phyloP scores from a whole-genome alignment of 306 rosid genomes.

The Trifolium pratense region DNA sequence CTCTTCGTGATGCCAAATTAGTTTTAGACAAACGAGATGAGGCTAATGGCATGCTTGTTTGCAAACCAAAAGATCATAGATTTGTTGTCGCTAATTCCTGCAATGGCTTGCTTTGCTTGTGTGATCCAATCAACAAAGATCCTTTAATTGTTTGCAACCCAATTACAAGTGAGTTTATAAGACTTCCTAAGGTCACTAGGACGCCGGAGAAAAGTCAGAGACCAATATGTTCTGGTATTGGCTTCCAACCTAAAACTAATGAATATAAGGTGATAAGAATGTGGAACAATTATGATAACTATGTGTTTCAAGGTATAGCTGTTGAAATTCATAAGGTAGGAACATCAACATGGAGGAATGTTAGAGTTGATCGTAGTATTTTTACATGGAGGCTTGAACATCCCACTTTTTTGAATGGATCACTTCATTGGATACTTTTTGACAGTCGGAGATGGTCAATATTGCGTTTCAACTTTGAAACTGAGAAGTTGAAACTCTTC shows the following conservation, averaged over 20 bases:
- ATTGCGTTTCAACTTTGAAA: neutral
- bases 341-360: neutral
- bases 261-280: neutral
- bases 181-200: neutral
- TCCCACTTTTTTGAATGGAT: neutral
- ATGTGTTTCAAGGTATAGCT: neutral
- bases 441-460: neutral
- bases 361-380: neutral
- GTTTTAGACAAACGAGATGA: neutral
- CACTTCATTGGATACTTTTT: neutral
- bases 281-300: neutral
- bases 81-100: neutral
- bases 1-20: neutral
- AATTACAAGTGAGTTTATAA: neutral
- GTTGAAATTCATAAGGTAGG: neutral
- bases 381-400: neutral
- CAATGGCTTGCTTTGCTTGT: neutral
- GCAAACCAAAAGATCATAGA: neutral
- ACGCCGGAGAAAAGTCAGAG: neutral
- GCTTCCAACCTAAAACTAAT: neutral
- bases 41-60: neutral
- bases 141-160: constrained; percentile 1
- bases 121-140: neutral
- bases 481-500: neutral
- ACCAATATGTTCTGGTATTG: neutral